Evolutionary conservation across 768 basidiomycete species (phyloP), one percentile per base, ranked within the genome.

Genomic region (Lepiota brunneoincarnata): DNA sequence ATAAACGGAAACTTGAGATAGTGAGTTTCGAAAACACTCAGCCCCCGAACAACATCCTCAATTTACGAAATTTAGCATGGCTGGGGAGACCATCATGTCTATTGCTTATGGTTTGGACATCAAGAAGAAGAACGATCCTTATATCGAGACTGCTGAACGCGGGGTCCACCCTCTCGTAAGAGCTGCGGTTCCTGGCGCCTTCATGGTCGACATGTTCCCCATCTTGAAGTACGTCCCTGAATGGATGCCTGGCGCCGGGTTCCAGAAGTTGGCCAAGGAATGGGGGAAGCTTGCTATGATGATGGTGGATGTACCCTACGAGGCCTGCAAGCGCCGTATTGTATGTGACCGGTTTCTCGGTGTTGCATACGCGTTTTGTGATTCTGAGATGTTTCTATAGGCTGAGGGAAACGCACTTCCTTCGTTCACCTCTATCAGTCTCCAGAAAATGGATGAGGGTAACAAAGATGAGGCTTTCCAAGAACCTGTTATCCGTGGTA

Each of bases 201-300:
- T 63, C 43, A 57, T 70, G 2, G 72, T 72, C 12, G 69, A 67
- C 42, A 23, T 55, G 21, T n/a, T 72, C 17, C 67, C 67, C 1
- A 28, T 56, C 6, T 43, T 71, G 46, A 66, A 63, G 47, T 62
- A 66, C 39, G 53, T 72, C 20, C 71, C 70, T 3, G 54, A 54
- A 10, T 73, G 68, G 67, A 26, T 71, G 11, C 72, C 72, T 11
- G 67, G 68, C 7, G 66, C 72, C 2, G 59, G 62, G 0, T 73
- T 69, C 67, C 72, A 77, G 61, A 52, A 57, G 45, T 67, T 63
- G 52, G 79, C 78, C 0, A 65, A 62, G 36, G 66, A 70, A 57
- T 78, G 76, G 72, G 65, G 63, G 2, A 62, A 58, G 44, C 59
- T 66, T 12, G 60, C 69, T n/a, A 55, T 65, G 14, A 59, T 62